Conservation (phyloP, 106 monocot genomes). For the Platanthera zijinensis region DNA sequence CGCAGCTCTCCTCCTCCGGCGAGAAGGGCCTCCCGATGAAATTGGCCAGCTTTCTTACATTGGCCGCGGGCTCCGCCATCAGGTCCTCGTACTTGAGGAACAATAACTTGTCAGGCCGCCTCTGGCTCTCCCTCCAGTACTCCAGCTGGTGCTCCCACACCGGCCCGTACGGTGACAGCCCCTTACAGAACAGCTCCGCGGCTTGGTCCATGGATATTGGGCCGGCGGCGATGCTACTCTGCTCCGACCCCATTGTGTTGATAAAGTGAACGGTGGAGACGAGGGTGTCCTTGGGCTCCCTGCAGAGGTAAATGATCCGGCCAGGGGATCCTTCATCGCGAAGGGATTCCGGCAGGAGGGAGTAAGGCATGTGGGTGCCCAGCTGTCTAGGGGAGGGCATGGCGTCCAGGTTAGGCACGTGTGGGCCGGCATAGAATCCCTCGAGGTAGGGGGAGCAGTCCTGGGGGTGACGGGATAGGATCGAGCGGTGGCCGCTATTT, state of each 20-base stretch:
- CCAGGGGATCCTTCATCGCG: not conserved
- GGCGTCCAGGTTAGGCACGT: not conserved
- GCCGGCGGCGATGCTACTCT: not conserved
- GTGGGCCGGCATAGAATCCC: not conserved
- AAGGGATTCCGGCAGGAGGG: slow-evolving; percentile 16
- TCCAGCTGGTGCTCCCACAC: slow-evolving; percentile 23
- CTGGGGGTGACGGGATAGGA: slow-evolving; percentile 7
- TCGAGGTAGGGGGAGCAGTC: slow-evolving; percentile 7
- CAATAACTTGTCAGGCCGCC: slow-evolving; percentile 2
- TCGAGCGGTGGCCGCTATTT: not conserved
- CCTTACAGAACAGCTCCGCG: not conserved
- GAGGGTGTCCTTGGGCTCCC: slow-evolving; percentile 31
- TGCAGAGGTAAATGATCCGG: slow-evolving; percentile 28
- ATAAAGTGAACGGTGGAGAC: slow-evolving; percentile 24
- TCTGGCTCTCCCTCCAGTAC: slow-evolving; percentile 18
- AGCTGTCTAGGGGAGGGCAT: slow-evolving; percentile 11
- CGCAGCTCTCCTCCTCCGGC: slow-evolving; percentile 13
- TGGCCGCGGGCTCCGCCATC: not conserved
- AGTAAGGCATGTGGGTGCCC: slow-evolving; percentile 1
- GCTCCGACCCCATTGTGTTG: not conserved
- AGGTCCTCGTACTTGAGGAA: slow-evolving; percentile 30
- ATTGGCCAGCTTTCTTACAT: slow-evolving; percentile 19
- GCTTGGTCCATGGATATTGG: slow-evolving; percentile 4
- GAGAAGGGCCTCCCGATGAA: slow-evolving; percentile 26
- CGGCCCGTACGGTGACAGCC: not conserved